Percentiles rank a stretch among this genome's conserved stretches.
Conservation (phyloP, 2,329 filamentous ascomycete species). For the Venturia nashicola region DNA sequence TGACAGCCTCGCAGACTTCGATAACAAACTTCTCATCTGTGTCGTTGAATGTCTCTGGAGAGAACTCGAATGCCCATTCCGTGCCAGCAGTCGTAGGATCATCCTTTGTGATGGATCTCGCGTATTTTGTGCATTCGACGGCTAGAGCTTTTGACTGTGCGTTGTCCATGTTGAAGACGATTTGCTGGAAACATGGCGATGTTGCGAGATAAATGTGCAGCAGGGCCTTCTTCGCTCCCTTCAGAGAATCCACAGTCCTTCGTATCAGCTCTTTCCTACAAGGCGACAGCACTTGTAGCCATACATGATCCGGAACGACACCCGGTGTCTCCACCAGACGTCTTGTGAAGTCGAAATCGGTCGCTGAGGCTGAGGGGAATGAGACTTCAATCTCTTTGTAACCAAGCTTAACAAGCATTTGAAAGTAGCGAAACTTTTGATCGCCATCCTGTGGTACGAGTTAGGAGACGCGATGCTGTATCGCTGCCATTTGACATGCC, state of each 20-base stretch:
- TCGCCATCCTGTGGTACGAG: constrained; percentile 53
- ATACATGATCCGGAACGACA: constrained; percentile 76
- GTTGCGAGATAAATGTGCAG: constrained; percentile 94
- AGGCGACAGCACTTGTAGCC: constrained; percentile 81
- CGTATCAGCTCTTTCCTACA: constrained; percentile 86
- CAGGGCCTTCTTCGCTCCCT: constrained; percentile 84
- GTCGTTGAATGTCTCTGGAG: constrained; percentile 83
- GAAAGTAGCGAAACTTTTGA: constrained; percentile 91
- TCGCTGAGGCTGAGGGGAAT: constrained; percentile 88
- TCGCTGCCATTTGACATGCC: neutral
- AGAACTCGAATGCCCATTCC: constrained; percentile 73
- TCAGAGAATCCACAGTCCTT: constrained; percentile 77
- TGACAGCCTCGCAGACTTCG: constrained; percentile 81
- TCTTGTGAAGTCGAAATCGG: constrained; percentile 90
- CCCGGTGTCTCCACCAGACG: constrained; percentile 76
- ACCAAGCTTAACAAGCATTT: constrained; percentile 81
- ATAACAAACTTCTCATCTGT: constrained; percentile 69
- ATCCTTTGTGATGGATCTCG: constrained; percentile 80
- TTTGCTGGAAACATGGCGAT: constrained; percentile 83
- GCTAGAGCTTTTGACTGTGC: constrained; percentile 73
- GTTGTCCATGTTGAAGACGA: constrained; percentile 81
- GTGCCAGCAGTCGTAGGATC: constrained; percentile 44
- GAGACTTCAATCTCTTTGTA: constrained; percentile 98
- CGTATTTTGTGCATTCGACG: constrained; percentile 73
- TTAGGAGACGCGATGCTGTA: neutral